Evolutionary conservation across 768 basidiomycete species (phyloP), one percentile per base, ranked within the genome.

Genomic region (Lanmaoa rubissima): DNA sequence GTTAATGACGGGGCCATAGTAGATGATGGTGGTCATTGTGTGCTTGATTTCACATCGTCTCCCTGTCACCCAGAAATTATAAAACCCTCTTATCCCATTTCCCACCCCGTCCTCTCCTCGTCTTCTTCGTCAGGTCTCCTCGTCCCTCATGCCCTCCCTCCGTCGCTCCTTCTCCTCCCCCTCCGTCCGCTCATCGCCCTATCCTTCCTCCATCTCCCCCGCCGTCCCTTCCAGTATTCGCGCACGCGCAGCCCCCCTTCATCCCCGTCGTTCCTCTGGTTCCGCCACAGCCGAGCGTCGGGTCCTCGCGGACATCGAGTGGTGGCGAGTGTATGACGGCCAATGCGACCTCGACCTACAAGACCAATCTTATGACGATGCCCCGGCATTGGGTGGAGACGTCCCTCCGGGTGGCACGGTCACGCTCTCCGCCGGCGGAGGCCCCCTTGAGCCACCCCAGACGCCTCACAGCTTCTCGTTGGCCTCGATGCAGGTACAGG

Each of bases 251-350:
- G 58, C 58, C 34, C 62, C 60, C 48, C 70, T 67, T 35, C 68
- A 67, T 52, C 71, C 74, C 9, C 81, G 87, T 66, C 84, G 89
- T 57, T 81, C 87, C 13, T 84, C 85, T 21, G 86, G 82, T 58
- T 88, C 88, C 63, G 85, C 88, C 67, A 82, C 81, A 36, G 71
- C 69, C 62, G 76, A 71, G 61, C 80, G 90, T 68, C 80, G 88
- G 63, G 88, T 92, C 63, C 79, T 92, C 58, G 90, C 88, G 35
- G 90, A 92, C 76, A 87, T 92, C 66, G 90, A 91, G 70, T 92
- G 90, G 90, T 92, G 90, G 90, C 82, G 78, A 65, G 89, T 92
- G 62, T 75, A 81, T 60, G 88, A 85, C 58, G 85, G 87, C 60
- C 89, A 92, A 74, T 79, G 77, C 73, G 65, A 64, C 53, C 61